Evolutionary conservation across 2,329 filamentous ascomycete genomes (phyloP).

Genomic region (Teratosphaeria viscida): DNA sequence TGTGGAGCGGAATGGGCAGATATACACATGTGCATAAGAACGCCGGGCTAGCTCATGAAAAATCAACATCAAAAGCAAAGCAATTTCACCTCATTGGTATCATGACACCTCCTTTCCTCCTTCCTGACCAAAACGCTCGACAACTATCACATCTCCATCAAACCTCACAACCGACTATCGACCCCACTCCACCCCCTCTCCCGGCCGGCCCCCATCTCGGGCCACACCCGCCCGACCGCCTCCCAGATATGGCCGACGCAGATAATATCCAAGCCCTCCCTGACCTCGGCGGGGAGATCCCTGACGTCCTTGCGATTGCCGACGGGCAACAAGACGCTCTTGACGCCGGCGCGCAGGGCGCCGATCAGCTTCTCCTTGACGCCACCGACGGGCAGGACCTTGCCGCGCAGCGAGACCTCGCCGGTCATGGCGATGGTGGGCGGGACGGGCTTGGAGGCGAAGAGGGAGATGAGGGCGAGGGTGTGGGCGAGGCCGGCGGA

Average conservation of each 20-base stretch:
- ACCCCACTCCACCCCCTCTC: slow-evolving; percentile 58
- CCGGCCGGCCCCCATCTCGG: slow-evolving; percentile 62
- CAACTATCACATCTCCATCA: too few relatives aligned
- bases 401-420: slow-evolving; percentile 68
- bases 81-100: neutral
- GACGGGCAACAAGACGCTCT: slow-evolving; percentile 79
- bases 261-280: slow-evolving; percentile 74
- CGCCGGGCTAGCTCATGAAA: neutral
- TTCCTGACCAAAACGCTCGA: neutral
- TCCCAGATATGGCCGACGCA: slow-evolving; percentile 92
- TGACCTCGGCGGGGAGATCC: slow-evolving; percentile 84
- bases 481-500: slow-evolving; percentile 86
- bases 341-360: slow-evolving; percentile 82
- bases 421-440: slow-evolving; percentile 93
- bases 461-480: slow-evolving; percentile 82
- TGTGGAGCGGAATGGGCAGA: neutral
- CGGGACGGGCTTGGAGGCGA: slow-evolving; percentile 74
- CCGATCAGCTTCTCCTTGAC: slow-evolving; percentile 99
- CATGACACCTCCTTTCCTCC: neutral
- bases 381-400: slow-evolving; percentile 86
- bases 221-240: slow-evolving; percentile 83
- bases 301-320: slow-evolving; percentile 87
- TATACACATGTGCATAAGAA: neutral
- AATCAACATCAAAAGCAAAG: neutral
- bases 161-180: slow-evolving; percentile 61